Evolutionary conservation across 495 filamentous ascomycete genomes (phyloP).

Genomic region (Hypoxylon fuscum): DNA sequence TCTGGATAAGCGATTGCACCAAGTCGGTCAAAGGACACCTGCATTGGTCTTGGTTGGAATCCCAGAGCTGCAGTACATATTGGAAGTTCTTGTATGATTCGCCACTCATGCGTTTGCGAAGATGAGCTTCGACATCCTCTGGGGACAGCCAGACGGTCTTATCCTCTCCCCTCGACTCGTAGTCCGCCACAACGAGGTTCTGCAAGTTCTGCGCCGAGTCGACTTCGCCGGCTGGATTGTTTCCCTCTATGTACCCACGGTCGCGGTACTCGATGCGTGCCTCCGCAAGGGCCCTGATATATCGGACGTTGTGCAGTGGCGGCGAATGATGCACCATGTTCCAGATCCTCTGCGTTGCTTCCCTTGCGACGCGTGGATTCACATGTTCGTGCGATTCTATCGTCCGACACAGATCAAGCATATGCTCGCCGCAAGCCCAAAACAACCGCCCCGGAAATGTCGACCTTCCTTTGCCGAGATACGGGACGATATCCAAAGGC

Average conservation of each 20-base stretch:
- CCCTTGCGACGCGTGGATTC: conserved; percentile 7
- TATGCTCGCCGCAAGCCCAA: conserved; percentile 28
- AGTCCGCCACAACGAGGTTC: conserved; percentile 18
- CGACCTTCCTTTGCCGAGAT: conserved; percentile 20
- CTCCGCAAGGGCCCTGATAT: conserved; percentile 34
- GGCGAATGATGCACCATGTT: conserved; percentile 30
- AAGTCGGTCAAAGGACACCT: conserved; percentile 2
- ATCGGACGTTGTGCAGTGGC: conserved; percentile 15
- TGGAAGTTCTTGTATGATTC: conserved; percentile 26
- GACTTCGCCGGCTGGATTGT: conserved; percentile 17
- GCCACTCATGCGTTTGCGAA: conserved; percentile 24
- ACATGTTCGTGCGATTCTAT: conserved; percentile 1
- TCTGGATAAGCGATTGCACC: conserved; percentile 21
- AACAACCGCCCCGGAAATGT: conserved; percentile 37
- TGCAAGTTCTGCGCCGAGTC: conserved; percentile 15
- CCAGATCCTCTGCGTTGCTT: conserved; percentile 25
- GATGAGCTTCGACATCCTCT: conserved; percentile 24
- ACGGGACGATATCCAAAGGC: conserved; percentile 31
- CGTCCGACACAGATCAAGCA: conserved; percentile 22
- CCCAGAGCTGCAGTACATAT: conserved; percentile 6
- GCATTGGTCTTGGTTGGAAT: not conserved
- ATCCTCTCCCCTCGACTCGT: conserved; percentile 21
- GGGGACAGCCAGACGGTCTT: conserved; percentile 24
- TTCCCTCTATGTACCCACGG: conserved; percentile 21
- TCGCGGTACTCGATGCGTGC: conserved; percentile 28